Evolutionary conservation across 345 rosid genomes (phyloP).

Genomic region (Dipteronia sinensis): DNA sequence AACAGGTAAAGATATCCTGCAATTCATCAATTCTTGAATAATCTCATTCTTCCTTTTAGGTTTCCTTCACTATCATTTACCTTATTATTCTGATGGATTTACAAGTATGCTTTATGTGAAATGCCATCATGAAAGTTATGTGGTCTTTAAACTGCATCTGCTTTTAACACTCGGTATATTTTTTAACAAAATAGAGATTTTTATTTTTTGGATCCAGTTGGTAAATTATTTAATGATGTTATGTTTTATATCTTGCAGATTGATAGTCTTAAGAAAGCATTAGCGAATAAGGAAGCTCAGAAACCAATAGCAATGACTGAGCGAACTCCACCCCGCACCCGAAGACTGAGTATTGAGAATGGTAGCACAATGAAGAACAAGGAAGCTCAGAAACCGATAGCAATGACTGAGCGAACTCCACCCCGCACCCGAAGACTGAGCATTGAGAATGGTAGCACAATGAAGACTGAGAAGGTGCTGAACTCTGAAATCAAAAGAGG

Average conservation of each 20-base stretch:
- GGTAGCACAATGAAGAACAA: slow-evolving; percentile 46
- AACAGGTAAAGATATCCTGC: slow-evolving; percentile 48
- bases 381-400: slow-evolving; percentile 34
- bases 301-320: slow-evolving; percentile 35
- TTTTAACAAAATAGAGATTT: not conserved
- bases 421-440: slow-evolving; percentile 66
- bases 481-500: slow-evolving; percentile 48
- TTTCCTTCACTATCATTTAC: not conserved
- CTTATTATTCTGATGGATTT: not conserved
- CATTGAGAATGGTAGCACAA: slow-evolving; percentile 53
- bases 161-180: not conserved
- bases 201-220: too few species aligned
- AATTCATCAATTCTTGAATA: not conserved
- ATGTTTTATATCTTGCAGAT: slow-evolving; percentile 47
- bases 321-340: slow-evolving; percentile 66
- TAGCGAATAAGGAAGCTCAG: slow-evolving; percentile 52
- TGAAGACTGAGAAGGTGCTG: slow-evolving; percentile 39
- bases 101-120: not conserved
- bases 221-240: not conserved
- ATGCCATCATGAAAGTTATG: not conserved
- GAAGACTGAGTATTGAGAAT: slow-evolving; percentile 69
- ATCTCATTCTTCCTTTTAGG: not conserved
- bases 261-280: slow-evolving; percentile 80
- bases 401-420: slow-evolving; percentile 64
- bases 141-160: not conserved